Base-by-base conservation (phyloP, 2,329 filamentous ascomycete genomes). In the Clarireedia homoeocarpa region DNA sequence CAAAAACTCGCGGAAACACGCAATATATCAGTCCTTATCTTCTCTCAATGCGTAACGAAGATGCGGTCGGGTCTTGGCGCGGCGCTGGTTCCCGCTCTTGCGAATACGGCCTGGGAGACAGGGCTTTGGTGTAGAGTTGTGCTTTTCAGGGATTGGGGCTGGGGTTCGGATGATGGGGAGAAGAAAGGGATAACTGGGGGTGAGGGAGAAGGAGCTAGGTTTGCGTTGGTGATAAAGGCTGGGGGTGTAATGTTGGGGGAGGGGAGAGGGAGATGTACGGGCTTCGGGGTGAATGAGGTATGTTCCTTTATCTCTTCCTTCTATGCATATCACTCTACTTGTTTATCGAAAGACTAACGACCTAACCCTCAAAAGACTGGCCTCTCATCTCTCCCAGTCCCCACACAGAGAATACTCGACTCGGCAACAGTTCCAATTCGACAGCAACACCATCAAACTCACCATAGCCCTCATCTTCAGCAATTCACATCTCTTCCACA, bases 41-140 rank as follows among this genome's bases (percentile, higher is more conserved):
- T 91, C 49, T 90, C 85, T 39, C 91, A 95, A 68, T 89, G 87
- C 58, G 86, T 85, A 44, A 95, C 89, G n/a, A 87, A 85, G 62
- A 85, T 95, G 72, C 84, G 86, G 59, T 76, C 77, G 4, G 84
- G 80, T 61, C 77, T 74, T 61, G 80, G 77, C 62, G 87, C 91
- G 14, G 80, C 85, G 10, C 74, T 97, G 49, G 80, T 85, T 53
- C 87, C 91, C 15, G 83, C 89, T 42, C 77, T 96, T 60, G 86
- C 86, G 56, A 84, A 87, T 14, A 77, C 77, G 20, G 82, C 87
- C 44, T 96, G 91, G 91, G 91, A 96, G 59, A 83, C 82, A 61
- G 86, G 84, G 34, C 75, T 96, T 39, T 81, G 83, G 59, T 88
- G 83, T 44, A 79, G 90, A 53, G 70, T 96, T 59, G 85, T 86